Evolutionary conservation across 352 stramenopile species (phyloP).

Genomic region (Phytophthora meadii): DNA sequence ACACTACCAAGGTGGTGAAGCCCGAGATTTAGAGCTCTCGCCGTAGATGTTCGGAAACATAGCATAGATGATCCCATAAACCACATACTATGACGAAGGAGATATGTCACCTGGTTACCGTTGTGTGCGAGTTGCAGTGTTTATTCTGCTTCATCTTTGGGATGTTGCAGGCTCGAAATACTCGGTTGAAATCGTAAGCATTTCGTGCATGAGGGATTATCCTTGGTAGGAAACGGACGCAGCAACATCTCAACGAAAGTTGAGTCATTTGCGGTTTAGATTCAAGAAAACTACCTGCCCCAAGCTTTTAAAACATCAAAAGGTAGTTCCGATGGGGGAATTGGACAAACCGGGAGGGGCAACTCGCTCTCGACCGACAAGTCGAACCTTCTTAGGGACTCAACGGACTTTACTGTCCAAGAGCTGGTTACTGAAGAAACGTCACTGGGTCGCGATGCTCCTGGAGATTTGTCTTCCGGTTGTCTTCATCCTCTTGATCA

Average conservation of each 20-base stretch:
- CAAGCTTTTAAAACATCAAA: background rate
- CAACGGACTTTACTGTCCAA: constrained; percentile 70
- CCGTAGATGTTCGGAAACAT: constrained; percentile 23
- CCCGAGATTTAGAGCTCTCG: constrained; percentile 51
- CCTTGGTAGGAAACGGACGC: constrained; percentile 14
- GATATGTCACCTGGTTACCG: background rate
- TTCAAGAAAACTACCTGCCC: background rate
- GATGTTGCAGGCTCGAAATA: constrained; percentile 4
- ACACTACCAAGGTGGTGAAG: constrained; percentile 78
- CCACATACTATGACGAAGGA: constrained; percentile 24
- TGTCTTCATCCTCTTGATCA: constrained; percentile 74
- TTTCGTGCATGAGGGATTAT: background rate
- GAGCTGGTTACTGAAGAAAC: constrained; percentile 79
- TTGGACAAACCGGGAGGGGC: constrained; percentile 14
- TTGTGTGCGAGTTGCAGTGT: background rate
- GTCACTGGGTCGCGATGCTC: constrained; percentile 56
- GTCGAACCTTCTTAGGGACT: constrained; percentile 18
- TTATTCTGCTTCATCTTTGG: constrained; percentile 4
- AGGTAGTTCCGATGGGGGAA: constrained; percentile 14
- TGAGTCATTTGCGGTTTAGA: constrained; percentile 29
- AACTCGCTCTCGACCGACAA: constrained; percentile 10
- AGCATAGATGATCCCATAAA: constrained; percentile 27
- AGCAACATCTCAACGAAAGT: constrained; percentile 8
- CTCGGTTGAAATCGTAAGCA: background rate
- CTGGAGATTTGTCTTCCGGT: constrained; percentile 69